Conservation (phyloP, 2,329 filamentous ascomycete species). For the Oidium heveae region DNA sequence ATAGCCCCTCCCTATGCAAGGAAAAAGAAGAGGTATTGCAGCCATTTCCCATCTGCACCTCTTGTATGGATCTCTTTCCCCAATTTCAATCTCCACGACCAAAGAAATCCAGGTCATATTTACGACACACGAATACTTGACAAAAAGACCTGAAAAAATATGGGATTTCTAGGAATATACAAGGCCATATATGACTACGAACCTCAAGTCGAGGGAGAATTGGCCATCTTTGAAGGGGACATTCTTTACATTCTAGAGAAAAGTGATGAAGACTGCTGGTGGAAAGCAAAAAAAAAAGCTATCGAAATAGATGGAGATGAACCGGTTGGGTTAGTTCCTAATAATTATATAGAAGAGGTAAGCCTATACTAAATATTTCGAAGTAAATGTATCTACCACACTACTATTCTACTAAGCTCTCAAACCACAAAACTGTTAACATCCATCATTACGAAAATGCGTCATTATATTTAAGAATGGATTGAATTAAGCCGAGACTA, state of each 20-base stretch:
- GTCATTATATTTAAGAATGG: not conserved
- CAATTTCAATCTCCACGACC: too few species aligned
- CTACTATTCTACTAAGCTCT: too few species aligned
- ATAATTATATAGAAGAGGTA: constrained; percentile 90
- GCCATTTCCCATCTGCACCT: too few species aligned
- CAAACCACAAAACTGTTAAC: too few species aligned
- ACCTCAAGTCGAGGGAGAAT: constrained; percentile 65
- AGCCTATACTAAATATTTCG: constrained; percentile 12
- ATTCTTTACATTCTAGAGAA: constrained; percentile 62
- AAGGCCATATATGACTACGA: constrained; percentile 80
- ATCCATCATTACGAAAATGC: not conserved
- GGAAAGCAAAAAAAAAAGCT: constrained; percentile 25
- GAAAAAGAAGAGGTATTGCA: too few species aligned
- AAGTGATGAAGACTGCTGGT: constrained; percentile 57
- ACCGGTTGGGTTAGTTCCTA: constrained; percentile 35
- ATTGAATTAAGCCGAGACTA: constrained; percentile 2
- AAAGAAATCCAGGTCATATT: too few species aligned
- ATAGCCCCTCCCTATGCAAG: too few species aligned
- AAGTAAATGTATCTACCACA: too few species aligned
- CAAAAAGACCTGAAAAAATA: constrained; percentile 16
- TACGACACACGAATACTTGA: too few species aligned
- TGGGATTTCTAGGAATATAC: constrained; percentile 85
- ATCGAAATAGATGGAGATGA: constrained; percentile 16
- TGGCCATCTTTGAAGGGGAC: constrained; percentile 66
- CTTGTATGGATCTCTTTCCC: too few species aligned